These are phyloP conservation scores for Colletotrichum sp. DNA, from an alignment of 2,329 filamentous ascomycete genomes.

Conservation along the genomic window DNA sequence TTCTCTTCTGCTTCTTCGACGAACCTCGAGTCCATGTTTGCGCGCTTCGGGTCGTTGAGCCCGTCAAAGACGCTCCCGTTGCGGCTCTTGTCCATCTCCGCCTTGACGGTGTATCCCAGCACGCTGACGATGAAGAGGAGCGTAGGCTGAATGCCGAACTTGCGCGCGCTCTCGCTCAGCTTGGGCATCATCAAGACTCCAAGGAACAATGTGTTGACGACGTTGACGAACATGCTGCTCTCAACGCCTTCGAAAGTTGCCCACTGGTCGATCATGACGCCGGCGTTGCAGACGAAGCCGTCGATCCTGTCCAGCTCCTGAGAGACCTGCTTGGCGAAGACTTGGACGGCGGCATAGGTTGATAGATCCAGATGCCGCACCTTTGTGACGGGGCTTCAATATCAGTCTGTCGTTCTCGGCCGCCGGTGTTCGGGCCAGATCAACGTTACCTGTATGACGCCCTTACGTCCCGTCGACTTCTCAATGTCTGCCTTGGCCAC, in stretches of 20 bases:
- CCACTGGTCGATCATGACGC: conserved; percentile 39
- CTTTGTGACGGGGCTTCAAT: background rate
- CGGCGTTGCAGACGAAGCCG: conserved; percentile 37
- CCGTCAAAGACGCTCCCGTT: conserved; percentile 28
- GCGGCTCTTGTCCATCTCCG: conserved; percentile 24
- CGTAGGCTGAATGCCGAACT: conserved; percentile 28
- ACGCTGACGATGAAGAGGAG: conserved; percentile 27
- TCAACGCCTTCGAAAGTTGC: conserved; percentile 50
- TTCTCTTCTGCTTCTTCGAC: background rate
- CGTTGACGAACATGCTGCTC: conserved; percentile 44
- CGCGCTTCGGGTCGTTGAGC: conserved; percentile 30
- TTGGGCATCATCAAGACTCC: conserved; percentile 28
- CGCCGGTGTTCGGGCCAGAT: background rate
- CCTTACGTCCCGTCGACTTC: background rate
- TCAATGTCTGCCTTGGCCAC: conserved; percentile 7
- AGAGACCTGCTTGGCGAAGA: conserved; percentile 35
- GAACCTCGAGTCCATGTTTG: conserved; percentile 5
- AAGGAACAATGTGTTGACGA: conserved; percentile 28
- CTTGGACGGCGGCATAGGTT: conserved; percentile 39
- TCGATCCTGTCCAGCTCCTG: conserved; percentile 39
- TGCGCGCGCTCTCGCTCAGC: conserved; percentile 25
- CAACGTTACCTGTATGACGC: background rate
- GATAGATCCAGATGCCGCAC: conserved; percentile 38
- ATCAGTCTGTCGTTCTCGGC: background rate
- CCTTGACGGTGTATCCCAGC: conserved; percentile 13